Evolutionary conservation across 78 protist genomes (phyloP).

Genomic region (Cavenderia fasciculata): DNA sequence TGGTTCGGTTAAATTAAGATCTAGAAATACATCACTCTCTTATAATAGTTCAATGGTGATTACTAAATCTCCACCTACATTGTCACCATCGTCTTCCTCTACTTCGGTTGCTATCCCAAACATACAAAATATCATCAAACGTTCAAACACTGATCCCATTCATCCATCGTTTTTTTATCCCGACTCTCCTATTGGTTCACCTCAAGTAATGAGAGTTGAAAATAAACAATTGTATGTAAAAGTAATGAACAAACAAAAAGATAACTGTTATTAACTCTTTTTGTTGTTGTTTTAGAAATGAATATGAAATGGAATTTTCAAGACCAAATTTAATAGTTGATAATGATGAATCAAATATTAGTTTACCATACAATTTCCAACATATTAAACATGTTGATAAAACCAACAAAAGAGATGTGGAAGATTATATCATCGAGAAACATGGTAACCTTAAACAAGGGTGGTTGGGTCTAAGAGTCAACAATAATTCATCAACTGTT

Average conservation of each 20-base stretch:
- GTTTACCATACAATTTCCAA: slow-evolving; percentile 7
- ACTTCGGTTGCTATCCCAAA: no score
- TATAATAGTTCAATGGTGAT: no score
- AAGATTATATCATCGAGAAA: neutral
- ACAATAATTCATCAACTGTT: no score
- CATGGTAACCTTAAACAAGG: neutral
- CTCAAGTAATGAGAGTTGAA: no score
- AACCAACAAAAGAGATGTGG: neutral
- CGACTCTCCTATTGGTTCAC: slow-evolving; percentile 14
- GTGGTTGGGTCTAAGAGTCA: no score
- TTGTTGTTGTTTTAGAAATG: no score
- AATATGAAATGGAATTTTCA: no score
- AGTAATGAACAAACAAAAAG: no score
- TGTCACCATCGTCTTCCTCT: neutral
- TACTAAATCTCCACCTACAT: neutral
- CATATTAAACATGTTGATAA: slow-evolving; percentile 12
- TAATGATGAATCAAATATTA: neutral
- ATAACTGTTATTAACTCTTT: no score
- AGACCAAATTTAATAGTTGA: no score
- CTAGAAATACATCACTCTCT: neutral
- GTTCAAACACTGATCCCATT: neutral
- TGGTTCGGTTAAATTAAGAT: neutral
- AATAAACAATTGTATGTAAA: no score
- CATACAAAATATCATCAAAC: neutral
- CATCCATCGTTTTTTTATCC: neutral